Evolutionary conservation across 2,329 filamentous ascomycete genomes (phyloP).

Genomic region (Epicoccum sorghinum): DNA sequence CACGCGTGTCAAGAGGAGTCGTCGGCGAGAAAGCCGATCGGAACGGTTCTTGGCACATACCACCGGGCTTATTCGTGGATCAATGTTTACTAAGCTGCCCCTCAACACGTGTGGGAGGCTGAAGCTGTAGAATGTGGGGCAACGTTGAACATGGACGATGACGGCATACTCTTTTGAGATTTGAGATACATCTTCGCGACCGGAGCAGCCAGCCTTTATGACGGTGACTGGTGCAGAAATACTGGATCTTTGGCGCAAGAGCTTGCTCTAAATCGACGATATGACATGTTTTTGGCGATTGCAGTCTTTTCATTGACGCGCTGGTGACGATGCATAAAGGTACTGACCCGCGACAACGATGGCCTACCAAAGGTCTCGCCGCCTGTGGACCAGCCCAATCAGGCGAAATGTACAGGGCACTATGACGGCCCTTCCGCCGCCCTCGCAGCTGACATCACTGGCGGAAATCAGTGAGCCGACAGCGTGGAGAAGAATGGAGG

Average conservation of each 20-base stretch:
- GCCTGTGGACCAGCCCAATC: constrained; percentile 27
- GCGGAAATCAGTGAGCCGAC: constrained; percentile 35
- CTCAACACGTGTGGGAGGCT: constrained; percentile 14
- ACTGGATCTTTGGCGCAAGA: not conserved
- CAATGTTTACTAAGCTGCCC: constrained; percentile 7
- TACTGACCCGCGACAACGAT: constrained; percentile 12
- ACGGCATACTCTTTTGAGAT: constrained; percentile 7
- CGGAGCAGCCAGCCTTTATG: not conserved
- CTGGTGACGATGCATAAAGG: constrained; percentile 27
- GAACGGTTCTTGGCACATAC: not conserved
- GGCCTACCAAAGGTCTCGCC: constrained; percentile 15
- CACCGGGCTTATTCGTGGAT: constrained; percentile 6
- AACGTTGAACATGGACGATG: constrained; percentile 7
- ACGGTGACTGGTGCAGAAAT: not conserved
- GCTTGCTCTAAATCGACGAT: not conserved
- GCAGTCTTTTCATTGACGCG: constrained; percentile 29
- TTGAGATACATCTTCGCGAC: constrained; percentile 1
- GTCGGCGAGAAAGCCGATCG: constrained; percentile 16
- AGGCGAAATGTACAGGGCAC: constrained; percentile 21
- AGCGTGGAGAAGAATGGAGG: constrained; percentile 25
- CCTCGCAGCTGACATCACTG: constrained; percentile 43
- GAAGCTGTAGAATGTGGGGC: constrained; percentile 13
- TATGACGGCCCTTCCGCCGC: constrained; percentile 18
- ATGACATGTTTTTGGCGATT: constrained; percentile 1
- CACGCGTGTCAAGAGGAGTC: not conserved